Evolutionary conservation across 371 early-diverging fungal species (phyloP).

Genomic region (Phascolomyces articulosus): DNA sequence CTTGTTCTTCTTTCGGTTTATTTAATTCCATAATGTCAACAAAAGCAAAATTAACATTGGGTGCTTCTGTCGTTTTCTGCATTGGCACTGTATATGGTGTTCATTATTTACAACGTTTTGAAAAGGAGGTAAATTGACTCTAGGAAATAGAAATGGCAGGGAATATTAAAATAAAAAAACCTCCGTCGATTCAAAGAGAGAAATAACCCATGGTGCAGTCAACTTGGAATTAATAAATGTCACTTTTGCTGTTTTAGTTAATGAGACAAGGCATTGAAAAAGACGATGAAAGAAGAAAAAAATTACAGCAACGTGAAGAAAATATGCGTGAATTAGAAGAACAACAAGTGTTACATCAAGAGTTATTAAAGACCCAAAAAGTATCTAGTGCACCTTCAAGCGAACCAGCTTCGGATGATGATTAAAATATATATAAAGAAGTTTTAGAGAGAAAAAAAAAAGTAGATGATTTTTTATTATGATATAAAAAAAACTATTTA

Average conservation of each 20-base stretch:
- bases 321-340: conserved; percentile 52
- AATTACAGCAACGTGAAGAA: conserved; percentile 37
- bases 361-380: conserved; percentile 47
- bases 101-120: conserved; percentile 50
- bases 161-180: too few relatives aligned
- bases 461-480: background rate
- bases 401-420: conserved; percentile 37
- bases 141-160: too few relatives aligned
- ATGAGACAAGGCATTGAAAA: conserved; percentile 35
- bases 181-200: too few relatives aligned
- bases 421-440: conserved; percentile 9
- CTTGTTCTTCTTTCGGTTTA: background rate
- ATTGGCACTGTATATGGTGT: conserved; percentile 50
- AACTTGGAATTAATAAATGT: too few relatives aligned
- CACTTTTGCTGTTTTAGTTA: conserved; percentile 17
- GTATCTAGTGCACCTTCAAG: conserved; percentile 37
- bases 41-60: conserved; percentile 49
- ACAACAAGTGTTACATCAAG: conserved; percentile 48
- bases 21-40: conserved; percentile 30
- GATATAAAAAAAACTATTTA: background rate
- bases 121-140: conserved; percentile 50
- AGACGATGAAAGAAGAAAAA: conserved; percentile 43
- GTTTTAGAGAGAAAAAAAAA: background rate
- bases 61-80: conserved; percentile 47
- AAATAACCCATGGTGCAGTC: too few relatives aligned